These are phyloP conservation scores for Nannochloris sp. DNA, from an alignment of 139 green algal species.

Conservation along the genomic window DNA sequence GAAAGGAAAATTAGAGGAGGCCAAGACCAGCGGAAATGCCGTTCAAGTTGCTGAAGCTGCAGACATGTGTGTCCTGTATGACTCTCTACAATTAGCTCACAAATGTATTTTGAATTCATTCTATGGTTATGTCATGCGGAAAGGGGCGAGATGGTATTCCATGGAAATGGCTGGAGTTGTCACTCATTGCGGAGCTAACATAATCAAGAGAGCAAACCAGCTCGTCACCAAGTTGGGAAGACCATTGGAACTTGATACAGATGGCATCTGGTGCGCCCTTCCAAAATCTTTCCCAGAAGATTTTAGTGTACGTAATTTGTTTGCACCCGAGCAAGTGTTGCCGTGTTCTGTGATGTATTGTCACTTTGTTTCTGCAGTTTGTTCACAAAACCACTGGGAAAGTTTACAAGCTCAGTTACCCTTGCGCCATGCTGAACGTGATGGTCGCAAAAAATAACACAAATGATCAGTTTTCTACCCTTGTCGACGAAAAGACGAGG, in stretches of 20 bases:
- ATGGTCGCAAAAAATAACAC: slow-evolving; percentile 89
- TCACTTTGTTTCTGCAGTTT: slow-evolving; percentile 1
- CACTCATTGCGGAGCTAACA: slow-evolving; percentile 91
- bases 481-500: slow-evolving; percentile 43
- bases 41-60: slow-evolving; percentile 54
- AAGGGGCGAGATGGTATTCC: slow-evolving; percentile 92
- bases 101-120: slow-evolving; percentile 99
- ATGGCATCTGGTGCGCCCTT: slow-evolving; percentile 96
- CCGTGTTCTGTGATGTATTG: not conserved
- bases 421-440: slow-evolving; percentile 96
- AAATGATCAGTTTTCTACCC: slow-evolving; percentile 81
- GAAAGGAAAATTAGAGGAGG: slow-evolving; percentile 83
- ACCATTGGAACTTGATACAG: slow-evolving; percentile 95
- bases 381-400: slow-evolving; percentile 36
- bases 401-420: slow-evolving; percentile 81
- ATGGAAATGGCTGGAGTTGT: slow-evolving; percentile 99
- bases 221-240: slow-evolving; percentile 70
- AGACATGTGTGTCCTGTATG: slow-evolving; percentile 87
- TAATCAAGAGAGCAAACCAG: slow-evolving; percentile 79
- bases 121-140: slow-evolving; percentile 92
- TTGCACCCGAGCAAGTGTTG: not conserved
- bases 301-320: slow-evolving; percentile 50
- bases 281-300: slow-evolving; percentile 91
- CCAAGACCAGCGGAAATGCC: slow-evolving; percentile 48
- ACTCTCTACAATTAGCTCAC: slow-evolving; percentile 93